These are phyloP conservation scores for Lactifluus echinatus DNA, from an alignment of 768 basidiomycete genomes.

Conservation along the genomic window DNA sequence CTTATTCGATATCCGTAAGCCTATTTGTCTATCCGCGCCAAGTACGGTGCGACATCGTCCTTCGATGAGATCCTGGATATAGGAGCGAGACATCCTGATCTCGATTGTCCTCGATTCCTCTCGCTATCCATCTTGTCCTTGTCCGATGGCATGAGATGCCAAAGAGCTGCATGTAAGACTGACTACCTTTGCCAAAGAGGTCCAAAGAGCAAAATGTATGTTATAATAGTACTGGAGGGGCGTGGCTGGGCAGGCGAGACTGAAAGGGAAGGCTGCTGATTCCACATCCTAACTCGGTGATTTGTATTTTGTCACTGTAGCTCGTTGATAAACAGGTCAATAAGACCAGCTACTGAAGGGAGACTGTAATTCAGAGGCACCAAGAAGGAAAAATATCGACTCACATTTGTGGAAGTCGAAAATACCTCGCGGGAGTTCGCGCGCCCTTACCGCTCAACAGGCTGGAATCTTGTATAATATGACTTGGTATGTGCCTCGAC, in stretches of 20 bases:
- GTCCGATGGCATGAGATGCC: neutral
- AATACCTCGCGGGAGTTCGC: neutral
- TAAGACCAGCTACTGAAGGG: neutral
- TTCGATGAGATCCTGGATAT: too few species aligned
- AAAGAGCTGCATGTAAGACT: neutral
- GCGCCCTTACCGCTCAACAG: slow-evolving; percentile 27
- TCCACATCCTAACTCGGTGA: neutral
- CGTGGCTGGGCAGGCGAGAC: neutral
- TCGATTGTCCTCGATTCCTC: neutral
- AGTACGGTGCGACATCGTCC: too few species aligned
- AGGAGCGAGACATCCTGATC: too few species aligned
- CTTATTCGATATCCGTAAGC: too few species aligned
- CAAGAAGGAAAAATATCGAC: neutral
- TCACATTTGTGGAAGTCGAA: too few species aligned
- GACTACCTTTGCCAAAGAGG: neutral
- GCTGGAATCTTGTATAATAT: slow-evolving; percentile 77
- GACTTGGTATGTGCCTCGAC: slow-evolving; percentile 80
- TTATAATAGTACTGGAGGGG: neutral
- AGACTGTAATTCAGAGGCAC: neutral
- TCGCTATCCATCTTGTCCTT: too few species aligned
- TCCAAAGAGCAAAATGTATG: neutral
- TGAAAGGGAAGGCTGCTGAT: neutral
- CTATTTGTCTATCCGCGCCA: too few species aligned
- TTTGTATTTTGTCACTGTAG: neutral
- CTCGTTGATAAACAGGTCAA: neutral